These are phyloP conservation scores for Aspergillus funiculosus DNA, from an alignment of 495 filamentous ascomycete species.

Conservation along the genomic window DNA sequence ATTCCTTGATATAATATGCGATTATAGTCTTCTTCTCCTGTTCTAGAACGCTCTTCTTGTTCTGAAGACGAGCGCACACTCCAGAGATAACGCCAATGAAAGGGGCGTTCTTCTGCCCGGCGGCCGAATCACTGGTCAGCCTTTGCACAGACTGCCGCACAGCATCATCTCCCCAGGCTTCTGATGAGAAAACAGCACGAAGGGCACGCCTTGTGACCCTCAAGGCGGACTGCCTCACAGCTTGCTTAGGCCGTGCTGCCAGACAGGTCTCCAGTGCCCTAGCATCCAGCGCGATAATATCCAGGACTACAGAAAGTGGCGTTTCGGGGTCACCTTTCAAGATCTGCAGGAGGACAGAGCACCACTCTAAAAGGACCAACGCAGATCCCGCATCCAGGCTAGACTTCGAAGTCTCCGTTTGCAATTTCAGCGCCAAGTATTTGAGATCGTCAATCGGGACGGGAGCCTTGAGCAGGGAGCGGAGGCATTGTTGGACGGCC, in stretches of 20 bases:
- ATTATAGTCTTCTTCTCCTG: conserved; percentile 64
- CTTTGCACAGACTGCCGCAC: conserved; percentile 58
- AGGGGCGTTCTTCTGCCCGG: conserved; percentile 61
- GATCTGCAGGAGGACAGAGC: conserved; percentile 65
- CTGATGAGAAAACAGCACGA: conserved; percentile 57
- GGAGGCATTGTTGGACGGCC: conserved; percentile 72
- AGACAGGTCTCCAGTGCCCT: conserved; percentile 72
- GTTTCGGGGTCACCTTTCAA: conserved; percentile 41
- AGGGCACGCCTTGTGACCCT: conserved; percentile 68
- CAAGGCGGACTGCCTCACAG: conserved; percentile 60
- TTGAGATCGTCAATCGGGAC: conserved; percentile 47
- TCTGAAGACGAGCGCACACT: conserved; percentile 65
- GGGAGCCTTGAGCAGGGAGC: conserved; percentile 52
- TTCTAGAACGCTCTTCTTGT: conserved; percentile 52
- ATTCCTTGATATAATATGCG: conserved; percentile 75
- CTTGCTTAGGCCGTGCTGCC: conserved; percentile 50
- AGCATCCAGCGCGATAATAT: conserved; percentile 57
- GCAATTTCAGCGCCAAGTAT: conserved; percentile 52
- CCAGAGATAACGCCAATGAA: conserved; percentile 81
- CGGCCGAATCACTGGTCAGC: conserved; percentile 57
- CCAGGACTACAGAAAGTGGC: conserved; percentile 62
- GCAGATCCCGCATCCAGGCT: conserved; percentile 72
- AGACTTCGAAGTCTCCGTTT: conserved; percentile 62
- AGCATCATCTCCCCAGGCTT: conserved; percentile 50
- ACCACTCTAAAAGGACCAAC: conserved; percentile 90